phyloP scores from a whole-genome alignment of 1,284 basidiomycete species.

The Fistulinella cinereoalba region DNA sequence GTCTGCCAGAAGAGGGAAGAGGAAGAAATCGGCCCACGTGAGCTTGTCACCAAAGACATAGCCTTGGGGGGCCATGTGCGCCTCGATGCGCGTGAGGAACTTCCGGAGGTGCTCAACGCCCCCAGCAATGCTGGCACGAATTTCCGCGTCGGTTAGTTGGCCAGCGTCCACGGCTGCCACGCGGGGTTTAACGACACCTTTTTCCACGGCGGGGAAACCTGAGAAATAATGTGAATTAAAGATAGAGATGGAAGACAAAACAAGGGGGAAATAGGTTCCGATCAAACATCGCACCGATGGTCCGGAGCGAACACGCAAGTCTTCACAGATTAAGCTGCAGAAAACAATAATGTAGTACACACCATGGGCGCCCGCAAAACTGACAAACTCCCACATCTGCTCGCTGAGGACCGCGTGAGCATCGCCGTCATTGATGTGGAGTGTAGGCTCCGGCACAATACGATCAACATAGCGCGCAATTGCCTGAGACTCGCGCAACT shows the following conservation, averaged over 20 bases:
- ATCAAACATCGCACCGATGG: no score
- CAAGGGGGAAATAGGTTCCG: no score
- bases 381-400: constrained; percentile 36
- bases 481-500: constrained; percentile 29
- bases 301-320: no score
- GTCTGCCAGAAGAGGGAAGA: constrained; percentile 33
- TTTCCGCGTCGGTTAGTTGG: constrained; percentile 21
- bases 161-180: constrained; percentile 27
- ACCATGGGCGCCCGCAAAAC: constrained; percentile 27
- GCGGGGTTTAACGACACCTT: constrained; percentile 33
- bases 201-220: constrained; percentile 32
- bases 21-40: constrained; percentile 35
- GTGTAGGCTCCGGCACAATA: constrained; percentile 25
- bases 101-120: constrained; percentile 21
- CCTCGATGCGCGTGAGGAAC: constrained; percentile 21
- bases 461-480: constrained; percentile 31
- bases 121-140: constrained; percentile 17
- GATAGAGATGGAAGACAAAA: no score
- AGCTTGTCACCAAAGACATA: constrained; percentile 29
- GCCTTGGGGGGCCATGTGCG: constrained; percentile 25
- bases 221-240: not conserved
- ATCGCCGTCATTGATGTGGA: constrained; percentile 21
- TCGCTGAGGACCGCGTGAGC: constrained; percentile 22
- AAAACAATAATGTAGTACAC: no score
- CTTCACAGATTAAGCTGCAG: not conserved